A percentile compares a stretch with the other conserved stretches of the same genome.
Conservation (phyloP, 306 rosid genomes). For the Dalbergia oliveri region DNA sequence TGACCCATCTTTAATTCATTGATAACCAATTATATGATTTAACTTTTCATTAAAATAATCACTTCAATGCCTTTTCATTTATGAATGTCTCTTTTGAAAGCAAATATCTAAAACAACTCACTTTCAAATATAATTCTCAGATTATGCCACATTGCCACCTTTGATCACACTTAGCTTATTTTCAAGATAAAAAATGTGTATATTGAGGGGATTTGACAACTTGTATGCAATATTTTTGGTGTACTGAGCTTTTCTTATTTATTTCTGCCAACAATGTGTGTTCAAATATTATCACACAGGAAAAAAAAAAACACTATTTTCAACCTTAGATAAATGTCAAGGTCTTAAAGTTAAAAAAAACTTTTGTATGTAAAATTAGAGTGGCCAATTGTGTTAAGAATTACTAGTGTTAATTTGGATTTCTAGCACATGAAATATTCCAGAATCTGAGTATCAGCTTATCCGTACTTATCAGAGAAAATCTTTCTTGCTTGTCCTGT, state of each 20-base stretch:
- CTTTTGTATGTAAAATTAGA: not conserved
- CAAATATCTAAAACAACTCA: not conserved
- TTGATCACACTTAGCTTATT: not conserved
- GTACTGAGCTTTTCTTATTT: not conserved
- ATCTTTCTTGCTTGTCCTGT: slow-evolving; percentile 27
- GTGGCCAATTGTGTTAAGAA: slow-evolving; percentile 3
- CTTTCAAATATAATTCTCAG: not conserved
- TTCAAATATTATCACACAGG: not conserved
- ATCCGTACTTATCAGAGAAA: slow-evolving; percentile 46
- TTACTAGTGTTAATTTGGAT: slow-evolving; percentile 2
- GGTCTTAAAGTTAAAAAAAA: too few relatives aligned
- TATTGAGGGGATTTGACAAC: not conserved
- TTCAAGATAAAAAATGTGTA: not conserved
- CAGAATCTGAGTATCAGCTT: slow-evolving; percentile 9
- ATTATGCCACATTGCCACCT: not conserved
- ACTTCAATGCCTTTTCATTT: not conserved
- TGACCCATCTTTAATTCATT: not conserved
- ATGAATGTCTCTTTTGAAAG: not conserved
- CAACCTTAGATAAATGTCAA: too few relatives aligned
- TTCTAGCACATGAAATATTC: not conserved
- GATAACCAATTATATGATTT: not conserved
- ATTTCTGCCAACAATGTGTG: not conserved
- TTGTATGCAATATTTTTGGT: slow-evolving; percentile 2
- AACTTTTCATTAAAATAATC: not conserved
- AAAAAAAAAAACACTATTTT: too few relatives aligned